phyloP scores from a whole-genome alignment of 257 asterid species.

The Ilex aquifolium region DNA sequence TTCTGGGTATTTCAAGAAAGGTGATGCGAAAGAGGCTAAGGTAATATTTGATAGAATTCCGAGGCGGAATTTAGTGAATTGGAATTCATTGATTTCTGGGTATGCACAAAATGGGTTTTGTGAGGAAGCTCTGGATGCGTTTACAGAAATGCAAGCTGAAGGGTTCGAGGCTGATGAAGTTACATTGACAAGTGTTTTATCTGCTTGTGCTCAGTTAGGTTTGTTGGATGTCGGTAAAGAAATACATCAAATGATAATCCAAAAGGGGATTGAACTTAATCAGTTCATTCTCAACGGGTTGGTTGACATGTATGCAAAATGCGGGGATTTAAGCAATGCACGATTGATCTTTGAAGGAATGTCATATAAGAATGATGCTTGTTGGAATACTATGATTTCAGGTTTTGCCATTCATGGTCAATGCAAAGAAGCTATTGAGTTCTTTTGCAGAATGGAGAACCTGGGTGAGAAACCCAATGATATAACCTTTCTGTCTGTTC shows the following conservation, averaged over 20 bases:
- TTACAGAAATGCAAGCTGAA: conserved; percentile 45
- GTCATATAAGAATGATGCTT: conserved; percentile 20
- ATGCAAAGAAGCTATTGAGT: conserved; percentile 45
- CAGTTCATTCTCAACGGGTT: conserved; percentile 58
- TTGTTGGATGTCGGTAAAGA: conserved; percentile 50
- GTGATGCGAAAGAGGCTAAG: conserved; percentile 47
- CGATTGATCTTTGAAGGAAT: conserved; percentile 46
- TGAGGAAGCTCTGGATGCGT: conserved; percentile 47
- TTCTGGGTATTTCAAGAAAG: conserved; percentile 64
- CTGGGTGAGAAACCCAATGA: conserved; percentile 40
- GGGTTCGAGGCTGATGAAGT: conserved; percentile 73
- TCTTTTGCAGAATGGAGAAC: conserved; percentile 44
- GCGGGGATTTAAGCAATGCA: conserved; percentile 64
- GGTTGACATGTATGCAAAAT: conserved; percentile 86
- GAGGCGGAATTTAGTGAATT: conserved; percentile 59
- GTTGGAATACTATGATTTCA: conserved; percentile 67
- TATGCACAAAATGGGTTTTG: conserved; percentile 66
- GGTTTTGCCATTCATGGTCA: conserved; percentile 65
- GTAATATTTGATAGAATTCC: conserved; percentile 51
- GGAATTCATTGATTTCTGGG: conserved; percentile 81
- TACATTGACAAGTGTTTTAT: conserved; percentile 56
- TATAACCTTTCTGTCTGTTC: conserved; percentile 59
- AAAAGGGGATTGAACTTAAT: conserved; percentile 37
- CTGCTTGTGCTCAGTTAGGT: conserved; percentile 76
- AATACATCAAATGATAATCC: conserved; percentile 49